A percentile compares a stretch with the other conserved stretches of the same genome.
These are phyloP conservation scores for Santalum album DNA, from an alignment of 164 flowering plant genomes.

Conservation along the genomic window DNA sequence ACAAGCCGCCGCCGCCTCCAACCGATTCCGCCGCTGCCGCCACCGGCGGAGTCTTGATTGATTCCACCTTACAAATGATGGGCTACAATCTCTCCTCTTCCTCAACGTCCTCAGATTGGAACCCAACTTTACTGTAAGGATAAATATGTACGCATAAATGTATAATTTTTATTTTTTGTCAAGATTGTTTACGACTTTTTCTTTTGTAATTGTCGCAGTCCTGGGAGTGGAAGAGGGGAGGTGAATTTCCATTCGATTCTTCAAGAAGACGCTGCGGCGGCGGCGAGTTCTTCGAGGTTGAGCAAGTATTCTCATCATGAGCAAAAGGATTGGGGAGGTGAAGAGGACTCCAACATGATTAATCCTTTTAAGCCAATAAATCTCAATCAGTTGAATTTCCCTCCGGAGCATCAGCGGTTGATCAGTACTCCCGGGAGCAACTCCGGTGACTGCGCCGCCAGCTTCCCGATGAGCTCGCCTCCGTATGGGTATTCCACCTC, in stretches of 20 bases:
- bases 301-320: not conserved
- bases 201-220: not conserved
- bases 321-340: not conserved
- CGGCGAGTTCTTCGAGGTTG: not conserved
- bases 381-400: conserved; percentile 13
- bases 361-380: conserved; percentile 22
- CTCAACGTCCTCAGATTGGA: conserved; percentile 38
- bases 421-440: conserved; percentile 6
- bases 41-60: conserved; percentile 36
- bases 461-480: conserved; percentile 20
- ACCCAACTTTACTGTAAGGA: conserved; percentile 49
- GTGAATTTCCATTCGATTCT: conserved; percentile 13
- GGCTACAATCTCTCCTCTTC: conserved; percentile 36
- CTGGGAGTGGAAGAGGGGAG: conserved; percentile 27
- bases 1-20: conserved; percentile 24
- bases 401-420: conserved; percentile 19
- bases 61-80: conserved; percentile 43
- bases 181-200: not conserved
- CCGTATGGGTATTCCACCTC: conserved; percentile 31
- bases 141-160: not conserved
- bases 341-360: no score
- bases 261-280: not conserved
- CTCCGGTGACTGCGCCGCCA: conserved; percentile 9
- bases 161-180: no score
- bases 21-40: conserved; percentile 14